Base-by-base conservation (phyloP, 2,329 filamentous ascomycete species). In the Truncatella angustata region DNA sequence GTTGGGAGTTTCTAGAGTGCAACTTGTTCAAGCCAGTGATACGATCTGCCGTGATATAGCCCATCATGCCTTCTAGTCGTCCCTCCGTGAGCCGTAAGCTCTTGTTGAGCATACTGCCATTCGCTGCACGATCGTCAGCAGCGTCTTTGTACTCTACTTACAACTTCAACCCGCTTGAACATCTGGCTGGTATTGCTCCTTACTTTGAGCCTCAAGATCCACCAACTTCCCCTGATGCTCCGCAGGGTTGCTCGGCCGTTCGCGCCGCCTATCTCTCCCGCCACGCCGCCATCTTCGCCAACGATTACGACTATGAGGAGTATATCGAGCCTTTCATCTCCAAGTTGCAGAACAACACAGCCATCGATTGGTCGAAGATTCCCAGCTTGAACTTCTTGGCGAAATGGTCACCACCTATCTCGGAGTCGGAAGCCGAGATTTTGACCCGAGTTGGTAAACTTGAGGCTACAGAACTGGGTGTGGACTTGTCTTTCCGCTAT, bases 271-370 rank as follows among this genome's bases (percentile, higher is more conserved):
- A 83, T 62, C 69, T 84, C 0, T 73, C 77, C 14, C 79, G 81
- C n/a, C 81, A 84, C 57, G 80, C 80, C 0, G 80, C 81, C 32
- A 83, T 84, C 51, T 82, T 82, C 58, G 77, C 78, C 56, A 84
- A 84, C 55, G 80, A 83, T 59, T 79, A 76, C 53, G 81, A 84
- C 59, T 82, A 76, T 45, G 78, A 82, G 55, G 70, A 73, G 35
- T 83, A 82, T 58, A 79, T 84, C 20, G 73, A 79, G 60, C 79
- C 80, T 0, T 81, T 83, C 44, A 60, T 82, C 14, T 64, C 72
- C 48, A 88, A 88, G 67, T 67, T 86, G 39, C 68, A 74, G 52
- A 86, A 86, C 61, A 77, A 76, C 36, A 80, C 77, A 1, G 54
- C 53, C 16, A 75, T 79, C 39, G 73, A 85, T 56, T 87, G 83